A percentile compares a stretch with the other conserved stretches of the same genome.
These are phyloP conservation scores for Solanum sejunctum DNA, from an alignment of 257 asterid species.

Conservation along the genomic window DNA sequence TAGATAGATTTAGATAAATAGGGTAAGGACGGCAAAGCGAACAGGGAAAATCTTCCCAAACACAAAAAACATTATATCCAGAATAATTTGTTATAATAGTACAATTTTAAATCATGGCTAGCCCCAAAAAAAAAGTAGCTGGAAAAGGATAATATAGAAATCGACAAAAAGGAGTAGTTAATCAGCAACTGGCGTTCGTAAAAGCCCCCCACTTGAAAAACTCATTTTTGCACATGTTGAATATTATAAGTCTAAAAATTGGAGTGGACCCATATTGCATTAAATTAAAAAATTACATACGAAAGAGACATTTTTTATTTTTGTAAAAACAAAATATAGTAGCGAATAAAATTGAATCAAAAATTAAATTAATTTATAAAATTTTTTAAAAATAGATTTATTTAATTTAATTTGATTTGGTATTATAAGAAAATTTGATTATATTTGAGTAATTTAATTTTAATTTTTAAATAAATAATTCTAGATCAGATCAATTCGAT, in stretches of 20 bases:
- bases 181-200: neutral
- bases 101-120: neutral
- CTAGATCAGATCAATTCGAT: too few relatives aligned
- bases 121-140: neutral
- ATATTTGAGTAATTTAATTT: too few relatives aligned
- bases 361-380: too few relatives aligned
- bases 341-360: too few relatives aligned
- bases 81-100: neutral
- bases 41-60: neutral
- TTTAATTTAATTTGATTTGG: too few relatives aligned
- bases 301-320: neutral
- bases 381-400: too few relatives aligned
- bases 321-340: too few relatives aligned
- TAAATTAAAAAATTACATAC: neutral
- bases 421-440: too few relatives aligned
- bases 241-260: neutral
- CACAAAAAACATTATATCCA: neutral
- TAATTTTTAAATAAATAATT: too few relatives aligned
- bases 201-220: neutral
- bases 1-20: too few relatives aligned
- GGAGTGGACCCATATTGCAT: neutral
- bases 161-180: neutral
- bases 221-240: neutral
- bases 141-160: neutral
- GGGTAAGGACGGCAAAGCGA: too few relatives aligned